Evolutionary conservation across 495 filamentous ascomycete species (phyloP).

Genomic region (Podospora comata): DNA sequence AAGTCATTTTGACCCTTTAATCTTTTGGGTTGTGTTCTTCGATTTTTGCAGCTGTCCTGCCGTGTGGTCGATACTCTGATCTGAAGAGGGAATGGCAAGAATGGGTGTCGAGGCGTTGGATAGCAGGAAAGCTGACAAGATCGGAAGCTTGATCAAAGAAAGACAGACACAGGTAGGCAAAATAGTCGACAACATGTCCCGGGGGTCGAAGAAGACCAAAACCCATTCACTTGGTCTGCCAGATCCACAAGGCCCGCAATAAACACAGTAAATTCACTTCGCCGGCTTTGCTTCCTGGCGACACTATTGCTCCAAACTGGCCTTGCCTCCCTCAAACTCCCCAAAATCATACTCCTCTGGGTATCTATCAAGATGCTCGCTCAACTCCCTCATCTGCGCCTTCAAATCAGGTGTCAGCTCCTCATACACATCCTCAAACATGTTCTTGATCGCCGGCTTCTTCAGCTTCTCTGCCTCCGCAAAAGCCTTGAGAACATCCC

Average conservation of each 20-base stretch:
- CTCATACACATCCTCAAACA: slow-evolving; percentile 89
- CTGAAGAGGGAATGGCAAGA: background rate
- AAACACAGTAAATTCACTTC: background rate
- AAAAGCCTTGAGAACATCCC: slow-evolving; percentile 81
- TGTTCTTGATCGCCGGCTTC: slow-evolving; percentile 71
- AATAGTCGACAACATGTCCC: background rate
- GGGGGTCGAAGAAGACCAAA: background rate
- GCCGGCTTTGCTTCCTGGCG: background rate
- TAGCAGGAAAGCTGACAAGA: background rate
- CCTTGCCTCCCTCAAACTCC: slow-evolving; percentile 71
- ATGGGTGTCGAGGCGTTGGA: background rate
- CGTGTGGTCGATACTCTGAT: background rate
- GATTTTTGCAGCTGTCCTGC: background rate
- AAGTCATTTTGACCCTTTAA: background rate
- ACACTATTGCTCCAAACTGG: slow-evolving; percentile 50
- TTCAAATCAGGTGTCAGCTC: slow-evolving; percentile 76
- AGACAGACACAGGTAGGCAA: background rate
- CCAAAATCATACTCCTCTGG: slow-evolving; percentile 88
- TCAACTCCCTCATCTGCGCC: slow-evolving; percentile 76
- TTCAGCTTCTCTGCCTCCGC: slow-evolving; percentile 83
- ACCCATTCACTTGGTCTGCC: background rate
- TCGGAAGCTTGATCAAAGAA: background rate
- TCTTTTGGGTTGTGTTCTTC: too few relatives aligned
- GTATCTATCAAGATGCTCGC: slow-evolving; percentile 74
- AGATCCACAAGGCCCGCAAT: background rate